Evolutionary conservation across 2,329 filamentous ascomycete genomes (phyloP), one percentile per base, ranked within the genome.

Genomic region (Fusarium transvaalense): DNA sequence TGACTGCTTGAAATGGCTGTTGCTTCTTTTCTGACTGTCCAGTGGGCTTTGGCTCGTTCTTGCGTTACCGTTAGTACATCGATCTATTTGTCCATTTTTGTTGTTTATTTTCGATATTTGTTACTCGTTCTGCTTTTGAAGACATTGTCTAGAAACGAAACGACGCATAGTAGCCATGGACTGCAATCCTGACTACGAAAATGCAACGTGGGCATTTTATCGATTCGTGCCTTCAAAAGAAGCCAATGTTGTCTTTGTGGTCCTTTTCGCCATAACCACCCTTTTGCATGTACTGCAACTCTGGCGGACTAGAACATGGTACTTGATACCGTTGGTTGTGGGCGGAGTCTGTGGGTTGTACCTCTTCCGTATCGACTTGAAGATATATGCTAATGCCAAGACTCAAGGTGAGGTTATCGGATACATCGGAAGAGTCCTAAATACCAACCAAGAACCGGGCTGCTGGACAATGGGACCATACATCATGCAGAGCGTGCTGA

Each of bases 371-470:
- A 6, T 25, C n/a, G 15, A n/a, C 15, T 10, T 14, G 7, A 45
- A 29, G n/a, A 37, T 19, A 37, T 41, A 19, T 41, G 23, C 51
- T 71, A 25, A 67, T 25, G 2, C 8, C 21, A 5, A 19, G 9
- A 14, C 12, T 17, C 23, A 6, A 76, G 75, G 64, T 8, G 74
- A 78, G 56, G 52, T 66, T 17, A 65, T 76, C 10, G 75, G 75
- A 51, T 88, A 87, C 68, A 75, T 84, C 41, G 84, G 82, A 7
- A 82, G 86, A 58, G 72, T 82, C 4, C 64, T 85, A 19, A 83
- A 83, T 1, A 75, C 78, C 1, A 51, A 69, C 4, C 66, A 84
- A 35, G 68, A 74, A n/a, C 78, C 79, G 17, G 80, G 82, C 1
- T 78, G 74, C 21, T 76, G 71, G 64, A 61, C 75, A 4, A 68